Evolutionary conservation across 2,329 filamentous ascomycete genomes (phyloP), one percentile per base, ranked within the genome.

Genomic region (Sporothrix mexicana): DNA sequence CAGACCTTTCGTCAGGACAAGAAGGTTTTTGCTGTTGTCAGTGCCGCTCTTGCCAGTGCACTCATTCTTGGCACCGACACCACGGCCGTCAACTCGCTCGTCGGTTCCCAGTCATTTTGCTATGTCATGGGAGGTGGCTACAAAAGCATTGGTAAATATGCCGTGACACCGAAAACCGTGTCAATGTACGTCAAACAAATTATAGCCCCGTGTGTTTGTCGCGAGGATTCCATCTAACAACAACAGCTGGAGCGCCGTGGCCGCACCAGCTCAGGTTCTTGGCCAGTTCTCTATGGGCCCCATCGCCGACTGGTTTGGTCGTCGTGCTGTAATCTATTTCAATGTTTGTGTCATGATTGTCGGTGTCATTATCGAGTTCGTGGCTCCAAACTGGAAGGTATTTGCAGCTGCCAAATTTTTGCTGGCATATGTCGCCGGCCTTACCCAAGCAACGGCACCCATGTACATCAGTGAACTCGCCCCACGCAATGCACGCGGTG

Each of bases 41-140:
- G 61, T 45, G 61, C 61, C 8, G 61, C 61, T 30, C 36, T 64
- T n/a, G 61, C 61, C 36, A 64, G 61, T 20, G 61, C 61, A 3
- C 61, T 64, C n/a, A 64, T 64, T 10, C 41, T 64, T 17, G 61
- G 61, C 36, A 64, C 61, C 13, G 61, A 64, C 36, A 64, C 61
- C 61, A 64, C 61, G 30, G 61, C 61, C 15, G 61, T 64, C 36
- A 64, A 64, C 61, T 64, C 61, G n/a, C 61, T 64, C 36, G 61
- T 64, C n/a, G 61, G 61, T 8, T 64, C 61, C 13, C 61, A 64
- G 61, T 64, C 61, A 17, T 64, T 64, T 30, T 64, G 61, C 36
- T 64, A 64, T 64, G 61, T 64, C 61, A 64, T 64, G 61, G 61
- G 61, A 6, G 61, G 36, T 5, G 61, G 61, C 36, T 64, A 64